phyloP scores from a whole-genome alignment of 78 protist species.

The Anaeramoeba flamelloides region DNA sequence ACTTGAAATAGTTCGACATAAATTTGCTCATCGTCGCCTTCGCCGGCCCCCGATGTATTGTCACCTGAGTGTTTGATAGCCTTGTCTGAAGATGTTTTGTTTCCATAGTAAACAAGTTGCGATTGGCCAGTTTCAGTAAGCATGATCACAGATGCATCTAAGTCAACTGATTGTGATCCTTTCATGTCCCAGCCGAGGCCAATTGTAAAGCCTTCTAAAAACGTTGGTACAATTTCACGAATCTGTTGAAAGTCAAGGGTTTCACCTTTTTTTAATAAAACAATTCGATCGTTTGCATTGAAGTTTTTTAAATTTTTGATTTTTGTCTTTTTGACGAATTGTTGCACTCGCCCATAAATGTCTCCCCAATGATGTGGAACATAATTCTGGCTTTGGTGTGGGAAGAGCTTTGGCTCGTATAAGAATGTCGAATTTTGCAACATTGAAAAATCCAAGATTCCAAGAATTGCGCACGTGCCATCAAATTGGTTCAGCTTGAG shows the following conservation, averaged over 20 bases:
- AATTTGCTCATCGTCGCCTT: not conserved
- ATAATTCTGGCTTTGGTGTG: too few species aligned
- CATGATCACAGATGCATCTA: not conserved
- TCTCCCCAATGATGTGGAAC: not conserved
- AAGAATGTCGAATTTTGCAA: too few species aligned
- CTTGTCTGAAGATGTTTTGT: not conserved
- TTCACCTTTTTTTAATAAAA: not conserved
- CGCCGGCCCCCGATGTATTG: not conserved
- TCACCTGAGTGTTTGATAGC: not conserved
- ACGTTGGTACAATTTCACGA: too few species aligned
- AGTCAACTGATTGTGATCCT: not conserved
- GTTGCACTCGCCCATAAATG: not conserved
- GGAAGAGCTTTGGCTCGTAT: too few species aligned
- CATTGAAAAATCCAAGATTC: too few species aligned
- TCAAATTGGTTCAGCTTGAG: too few species aligned
- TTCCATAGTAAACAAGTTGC: not conserved
- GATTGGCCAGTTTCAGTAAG: too few species aligned
- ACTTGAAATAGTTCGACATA: not conserved
- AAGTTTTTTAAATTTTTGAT: not conserved
- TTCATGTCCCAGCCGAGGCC: not conserved
- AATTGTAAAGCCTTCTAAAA: not conserved
- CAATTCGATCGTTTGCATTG: not conserved
- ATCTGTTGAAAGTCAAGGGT: not conserved
- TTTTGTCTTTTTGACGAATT: not conserved
- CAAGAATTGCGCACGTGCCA: too few species aligned